Conservation (phyloP, 1,284 basidiomycete species). For the Kalmanozyma brasiliensis region DNA sequence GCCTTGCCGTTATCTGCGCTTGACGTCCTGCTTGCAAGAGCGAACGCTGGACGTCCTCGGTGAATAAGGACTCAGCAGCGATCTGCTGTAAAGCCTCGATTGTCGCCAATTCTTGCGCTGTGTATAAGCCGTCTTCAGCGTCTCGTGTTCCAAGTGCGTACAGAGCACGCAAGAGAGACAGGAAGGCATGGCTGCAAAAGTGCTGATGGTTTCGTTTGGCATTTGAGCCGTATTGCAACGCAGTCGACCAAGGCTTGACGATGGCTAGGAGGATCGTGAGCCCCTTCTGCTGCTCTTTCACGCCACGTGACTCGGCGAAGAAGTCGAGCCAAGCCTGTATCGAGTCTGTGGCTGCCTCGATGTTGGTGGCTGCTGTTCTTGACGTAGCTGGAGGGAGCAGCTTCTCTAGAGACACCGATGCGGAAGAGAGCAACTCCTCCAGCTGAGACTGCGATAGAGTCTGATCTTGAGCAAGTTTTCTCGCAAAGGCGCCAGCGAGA, state of each 20-base stretch:
- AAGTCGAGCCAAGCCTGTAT: constrained; percentile 49
- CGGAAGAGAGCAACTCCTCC: constrained; percentile 6
- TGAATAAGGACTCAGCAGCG: constrained; percentile 45
- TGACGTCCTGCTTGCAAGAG: constrained; percentile 30
- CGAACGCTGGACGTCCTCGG: constrained; percentile 31
- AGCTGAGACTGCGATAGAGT: not conserved
- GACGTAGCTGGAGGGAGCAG: constrained; percentile 42
- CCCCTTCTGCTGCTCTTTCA: constrained; percentile 4
- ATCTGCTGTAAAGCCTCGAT: constrained; percentile 24
- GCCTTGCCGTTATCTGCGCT: constrained; percentile 5
- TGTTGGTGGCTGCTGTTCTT: constrained; percentile 48
- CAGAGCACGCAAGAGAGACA: constrained; percentile 23
- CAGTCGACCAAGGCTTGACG: constrained; percentile 29
- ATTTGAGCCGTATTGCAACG: constrained; percentile 51
- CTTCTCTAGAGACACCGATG: constrained; percentile 9
- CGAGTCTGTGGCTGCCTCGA: constrained; percentile 50
- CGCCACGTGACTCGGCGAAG: constrained; percentile 8
- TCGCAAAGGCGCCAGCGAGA: constrained; percentile 29
- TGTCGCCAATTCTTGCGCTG: not conserved
- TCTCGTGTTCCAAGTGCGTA: not conserved
- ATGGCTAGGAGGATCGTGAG: constrained; percentile 22
- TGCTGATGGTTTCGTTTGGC: constrained; percentile 53
- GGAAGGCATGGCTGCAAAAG: constrained; percentile 32
- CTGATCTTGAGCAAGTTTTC: constrained; percentile 8
- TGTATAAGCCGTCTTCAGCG: not conserved